Conservation (phyloP, 148 eudicot genomes). For the Rheum nobile region DNA sequence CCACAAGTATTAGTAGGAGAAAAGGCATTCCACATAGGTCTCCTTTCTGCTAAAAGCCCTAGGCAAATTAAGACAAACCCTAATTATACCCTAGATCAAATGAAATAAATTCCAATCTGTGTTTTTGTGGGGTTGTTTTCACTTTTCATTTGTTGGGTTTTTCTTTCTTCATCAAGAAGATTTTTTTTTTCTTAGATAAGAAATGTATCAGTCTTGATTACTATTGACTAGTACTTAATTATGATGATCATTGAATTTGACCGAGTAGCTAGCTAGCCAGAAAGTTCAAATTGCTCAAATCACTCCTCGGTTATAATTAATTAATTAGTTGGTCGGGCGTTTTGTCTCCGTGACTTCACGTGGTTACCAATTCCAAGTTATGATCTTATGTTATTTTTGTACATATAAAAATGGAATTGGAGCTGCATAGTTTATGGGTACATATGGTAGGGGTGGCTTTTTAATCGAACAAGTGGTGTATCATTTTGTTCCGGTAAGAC, state of each 20-base stretch:
- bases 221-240: not conserved
- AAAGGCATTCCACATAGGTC: conserved; percentile 93
- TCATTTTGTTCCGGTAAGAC: not conserved
- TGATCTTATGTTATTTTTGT: not conserved
- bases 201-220: not conserved
- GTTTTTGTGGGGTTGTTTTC: not conserved
- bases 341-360: conserved; percentile 95
- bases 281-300: not conserved
- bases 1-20: conserved; percentile 84
- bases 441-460: not conserved
- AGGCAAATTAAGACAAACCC: not conserved
- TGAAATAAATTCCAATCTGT: not conserved
- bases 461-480: not conserved
- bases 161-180: not conserved
- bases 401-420: not conserved
- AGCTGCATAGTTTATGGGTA: not conserved
- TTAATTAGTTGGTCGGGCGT: conserved; percentile 79
- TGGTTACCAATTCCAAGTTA: conserved; percentile 75
- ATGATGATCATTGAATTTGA: not conserved
- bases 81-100: not conserved
- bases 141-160: conserved; percentile 1
- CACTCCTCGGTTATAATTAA: conserved; percentile 30
- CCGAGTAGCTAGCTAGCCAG: not conserved
- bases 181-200: not conserved
- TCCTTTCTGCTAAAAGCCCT: conserved; percentile 48